These are phyloP conservation scores for Podaxis pistillaris DNA, from an alignment of 768 basidiomycete species.

Conservation along the genomic window DNA sequence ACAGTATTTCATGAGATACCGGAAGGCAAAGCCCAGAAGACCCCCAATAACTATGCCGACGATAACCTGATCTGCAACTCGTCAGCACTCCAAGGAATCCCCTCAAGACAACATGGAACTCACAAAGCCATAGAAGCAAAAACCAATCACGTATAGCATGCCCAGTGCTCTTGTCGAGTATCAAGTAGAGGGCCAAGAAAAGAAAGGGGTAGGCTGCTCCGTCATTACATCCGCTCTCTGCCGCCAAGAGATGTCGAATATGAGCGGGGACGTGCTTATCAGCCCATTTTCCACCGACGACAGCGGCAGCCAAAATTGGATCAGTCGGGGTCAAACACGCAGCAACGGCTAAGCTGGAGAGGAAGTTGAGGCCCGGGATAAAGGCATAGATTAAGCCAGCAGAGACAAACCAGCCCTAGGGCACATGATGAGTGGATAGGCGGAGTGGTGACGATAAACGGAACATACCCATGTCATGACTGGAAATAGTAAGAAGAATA, in stretches of 20 bases:
- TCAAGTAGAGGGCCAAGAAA: constrained; percentile 85
- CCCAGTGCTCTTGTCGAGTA: constrained; percentile 62
- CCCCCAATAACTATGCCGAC: constrained; percentile 76
- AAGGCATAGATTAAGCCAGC: constrained; percentile 89
- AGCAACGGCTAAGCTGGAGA: constrained; percentile 85
- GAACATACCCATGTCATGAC: constrained; percentile 80
- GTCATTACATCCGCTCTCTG: constrained; percentile 93
- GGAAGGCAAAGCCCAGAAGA: constrained; percentile 72
- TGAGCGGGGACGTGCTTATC: constrained; percentile 95
- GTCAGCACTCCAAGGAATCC: constrained; percentile 16
- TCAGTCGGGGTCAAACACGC: constrained; percentile 95
- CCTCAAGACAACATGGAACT: constrained; percentile 28
- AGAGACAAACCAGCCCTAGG: constrained; percentile 91
- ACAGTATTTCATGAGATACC: constrained; percentile 93
- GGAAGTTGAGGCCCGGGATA: constrained; percentile 85
- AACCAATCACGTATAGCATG: constrained; percentile 86
- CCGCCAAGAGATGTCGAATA: constrained; percentile 60
- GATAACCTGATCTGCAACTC: constrained; percentile 65
- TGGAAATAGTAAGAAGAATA: constrained; percentile 80
- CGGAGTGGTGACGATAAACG: constrained; percentile 6
- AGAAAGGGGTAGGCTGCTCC: constrained; percentile 97
- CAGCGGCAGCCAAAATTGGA: constrained; percentile 89
- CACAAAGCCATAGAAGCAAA: constrained; percentile 81
- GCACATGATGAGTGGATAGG: constrained; percentile 14
- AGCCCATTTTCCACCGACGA: constrained; percentile 94